Evolutionary conservation across 129 eudicot species (phyloP).

Genomic region (Heracleum sosnowskyi): DNA sequence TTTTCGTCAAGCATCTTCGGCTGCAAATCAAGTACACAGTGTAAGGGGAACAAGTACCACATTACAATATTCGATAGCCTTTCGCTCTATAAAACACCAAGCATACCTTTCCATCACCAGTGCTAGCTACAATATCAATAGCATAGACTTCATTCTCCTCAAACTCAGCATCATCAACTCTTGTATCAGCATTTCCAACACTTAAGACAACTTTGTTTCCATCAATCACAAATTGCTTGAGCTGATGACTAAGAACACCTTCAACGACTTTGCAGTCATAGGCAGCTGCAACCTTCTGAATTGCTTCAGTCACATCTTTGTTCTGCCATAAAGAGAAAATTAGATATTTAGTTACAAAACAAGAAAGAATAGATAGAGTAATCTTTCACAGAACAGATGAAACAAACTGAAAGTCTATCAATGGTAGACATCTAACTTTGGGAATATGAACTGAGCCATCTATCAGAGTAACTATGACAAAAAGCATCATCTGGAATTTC

Average conservation of each 20-base stretch:
- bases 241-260: constrained; percentile 91
- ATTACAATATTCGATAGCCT: not conserved
- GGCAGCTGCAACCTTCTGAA: constrained; percentile 88
- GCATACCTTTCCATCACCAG: constrained; percentile 93
- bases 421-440: not conserved
- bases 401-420: not conserved
- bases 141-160: constrained; percentile 94
- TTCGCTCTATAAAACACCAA: not conserved
- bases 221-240: constrained; percentile 89
- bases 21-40: constrained; percentile 27
- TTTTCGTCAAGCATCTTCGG: constrained; percentile 88
- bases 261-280: constrained; percentile 89
- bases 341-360: not conserved
- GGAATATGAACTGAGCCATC: not conserved
- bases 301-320: constrained; percentile 82
- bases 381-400: not conserved
- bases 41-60: not conserved
- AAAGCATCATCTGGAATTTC: constrained; percentile 35
- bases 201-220: constrained; percentile 90
- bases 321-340: constrained; percentile 30
- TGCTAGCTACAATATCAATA: constrained; percentile 76
- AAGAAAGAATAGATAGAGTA: not conserved
- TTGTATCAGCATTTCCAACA: constrained; percentile 63
- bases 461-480: constrained; percentile 58
- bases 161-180: constrained; percentile 94